Base-by-base conservation (phyloP, 805 yeast species). In the Schwanniomyces sp. region DNA sequence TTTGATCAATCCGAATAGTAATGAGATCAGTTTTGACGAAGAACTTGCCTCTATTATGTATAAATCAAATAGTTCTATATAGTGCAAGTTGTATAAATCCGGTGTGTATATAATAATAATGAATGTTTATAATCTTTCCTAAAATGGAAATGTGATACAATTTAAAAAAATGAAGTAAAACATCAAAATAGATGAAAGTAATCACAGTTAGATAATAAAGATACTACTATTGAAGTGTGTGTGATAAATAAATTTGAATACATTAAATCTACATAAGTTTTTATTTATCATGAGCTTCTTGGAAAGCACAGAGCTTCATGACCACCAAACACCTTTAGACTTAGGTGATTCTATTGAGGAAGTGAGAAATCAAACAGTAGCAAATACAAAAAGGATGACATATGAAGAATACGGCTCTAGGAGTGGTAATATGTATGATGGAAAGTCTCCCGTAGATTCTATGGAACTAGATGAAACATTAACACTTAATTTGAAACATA, bases 21-120 rank as follows among this genome's bases (percentile, higher is more conserved):
- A 32, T 9, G 56, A 55, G 29, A 38, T 40, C 14, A 52, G 57
- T 42, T 59, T 63, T 41, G 52, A 54, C n/a, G 60, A 56, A 24
- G 63, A 62, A 40, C 49, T 62, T 40, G 52, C 61, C 7, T 32
- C 57, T 14, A 40, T 60, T 9, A 50, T 61, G 49, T 51, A 52
- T 40, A 45, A 47, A 17, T 25, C 46, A 14, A 41, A 47, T 26
- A 36, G n/a, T 32, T 32, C 36, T 14, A 16, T 32, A 12, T 42
- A 29, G 25, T 12, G 2, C 11, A 11, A 36, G 18, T n/a, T n/a
- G n/a, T n/a, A n/a, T n/a, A n/a, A 12, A 21, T 18, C 36, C 10
- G 14, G 21, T 27, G 21, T 12, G 14, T 10, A 9, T 28, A 17
- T 27, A 21, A 16, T 27, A 32, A 21, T 32, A 30, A 24, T 37